These are phyloP conservation scores for Populus trichocarpa DNA, from an alignment of 441 rosid genomes.

Conservation along the genomic window DNA sequence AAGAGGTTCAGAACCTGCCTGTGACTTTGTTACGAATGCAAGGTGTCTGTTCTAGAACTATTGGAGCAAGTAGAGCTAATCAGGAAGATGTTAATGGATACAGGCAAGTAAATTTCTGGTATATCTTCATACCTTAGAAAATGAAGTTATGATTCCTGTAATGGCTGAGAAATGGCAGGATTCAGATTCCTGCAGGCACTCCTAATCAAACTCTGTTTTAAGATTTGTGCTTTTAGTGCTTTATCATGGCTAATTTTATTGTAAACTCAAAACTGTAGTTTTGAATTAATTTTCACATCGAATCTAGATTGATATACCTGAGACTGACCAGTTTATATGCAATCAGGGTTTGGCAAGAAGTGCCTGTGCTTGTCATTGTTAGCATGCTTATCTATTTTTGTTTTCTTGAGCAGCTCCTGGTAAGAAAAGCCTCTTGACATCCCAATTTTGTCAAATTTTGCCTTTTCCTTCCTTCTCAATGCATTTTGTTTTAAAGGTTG, in stretches of 20 bases:
- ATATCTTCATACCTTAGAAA: constrained; percentile 2
- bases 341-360: constrained; percentile 81
- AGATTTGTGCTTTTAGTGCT: not conserved
- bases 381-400: constrained; percentile 82
- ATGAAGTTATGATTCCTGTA: not conserved
- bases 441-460: constrained; percentile 4
- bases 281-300: not conserved
- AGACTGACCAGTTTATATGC: constrained; percentile 17
- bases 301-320: not conserved
- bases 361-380: constrained; percentile 61
- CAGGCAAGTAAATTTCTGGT: constrained; percentile 41
- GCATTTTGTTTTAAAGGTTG: constrained; percentile 43
- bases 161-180: not conserved
- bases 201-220: not conserved
- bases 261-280: not conserved
- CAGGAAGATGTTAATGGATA: constrained; percentile 45
- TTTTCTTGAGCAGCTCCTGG: constrained; percentile 82
- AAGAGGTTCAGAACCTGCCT: constrained; percentile 87
- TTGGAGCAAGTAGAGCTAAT: constrained; percentile 33
- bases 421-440: constrained; percentile 34
- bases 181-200: not conserved
- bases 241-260: not conserved
- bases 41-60: constrained; percentile 39
- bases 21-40: constrained; percentile 85
- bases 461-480: constrained; percentile 5